Conservation (phyloP, 164 flowering plant genomes). For the Liquidambar formosana region DNA sequence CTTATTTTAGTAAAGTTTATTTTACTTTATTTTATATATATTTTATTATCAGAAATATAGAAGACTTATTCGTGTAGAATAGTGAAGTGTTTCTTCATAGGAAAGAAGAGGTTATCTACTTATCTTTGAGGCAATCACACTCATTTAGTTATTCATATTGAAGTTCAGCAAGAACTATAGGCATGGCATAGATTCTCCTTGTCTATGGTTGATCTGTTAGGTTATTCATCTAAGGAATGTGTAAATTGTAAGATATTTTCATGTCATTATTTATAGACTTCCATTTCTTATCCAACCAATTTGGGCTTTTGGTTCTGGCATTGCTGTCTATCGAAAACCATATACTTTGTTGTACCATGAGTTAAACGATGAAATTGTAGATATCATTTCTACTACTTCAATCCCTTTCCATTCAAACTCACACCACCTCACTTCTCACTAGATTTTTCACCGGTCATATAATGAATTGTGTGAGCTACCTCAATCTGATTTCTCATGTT, state of each 20-base stretch:
- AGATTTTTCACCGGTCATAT: too few relatives aligned
- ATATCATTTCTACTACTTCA: not conserved
- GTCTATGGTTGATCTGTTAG: not conserved
- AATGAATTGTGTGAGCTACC: too few relatives aligned
- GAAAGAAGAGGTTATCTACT: too few relatives aligned
- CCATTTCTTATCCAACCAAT: not conserved
- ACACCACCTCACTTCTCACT: not conserved
- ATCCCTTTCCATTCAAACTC: not conserved
- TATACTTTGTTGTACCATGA: not conserved
- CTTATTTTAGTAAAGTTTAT: too few relatives aligned
- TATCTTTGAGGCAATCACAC: too few relatives aligned
- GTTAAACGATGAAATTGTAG: not conserved
- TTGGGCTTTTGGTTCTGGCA: not conserved
- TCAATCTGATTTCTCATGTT: too few relatives aligned
- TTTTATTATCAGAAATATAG: too few relatives aligned
- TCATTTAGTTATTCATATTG: not conserved
- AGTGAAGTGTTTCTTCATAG: too few relatives aligned
- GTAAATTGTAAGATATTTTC: not conserved
- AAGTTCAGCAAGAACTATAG: not conserved
- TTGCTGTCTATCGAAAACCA: not conserved
- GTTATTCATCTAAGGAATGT: not conserved
- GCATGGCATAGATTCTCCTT: not conserved
- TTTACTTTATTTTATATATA: too few relatives aligned
- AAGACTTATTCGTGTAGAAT: too few relatives aligned
- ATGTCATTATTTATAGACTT: not conserved